phyloP scores from a whole-genome alignment of 2,329 filamentous ascomycete species.

The Talaromyces sp. region DNA sequence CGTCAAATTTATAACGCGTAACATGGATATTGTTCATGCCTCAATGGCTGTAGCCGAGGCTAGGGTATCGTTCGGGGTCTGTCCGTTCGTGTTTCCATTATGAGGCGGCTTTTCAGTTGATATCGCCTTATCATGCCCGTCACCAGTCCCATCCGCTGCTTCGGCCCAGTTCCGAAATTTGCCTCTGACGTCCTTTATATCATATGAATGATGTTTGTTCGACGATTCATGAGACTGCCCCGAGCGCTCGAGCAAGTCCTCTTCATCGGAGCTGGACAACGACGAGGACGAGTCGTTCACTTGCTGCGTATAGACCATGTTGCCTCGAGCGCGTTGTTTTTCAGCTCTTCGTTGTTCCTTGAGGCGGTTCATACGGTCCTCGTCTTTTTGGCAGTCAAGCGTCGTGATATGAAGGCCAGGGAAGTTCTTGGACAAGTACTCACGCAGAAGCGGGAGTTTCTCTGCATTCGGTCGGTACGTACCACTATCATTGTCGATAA shows the following conservation, averaged over 20 bases:
- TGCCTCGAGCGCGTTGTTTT: slow-evolving; percentile 63
- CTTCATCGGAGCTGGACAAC: slow-evolving; percentile 56
- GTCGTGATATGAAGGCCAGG: slow-evolving; percentile 71
- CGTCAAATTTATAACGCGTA: not conserved
- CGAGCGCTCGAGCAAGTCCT: slow-evolving; percentile 51
- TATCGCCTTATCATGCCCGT: not conserved
- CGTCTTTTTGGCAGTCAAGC: slow-evolving; percentile 70
- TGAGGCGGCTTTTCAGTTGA: slow-evolving; percentile 1
- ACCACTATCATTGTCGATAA: slow-evolving; percentile 93
- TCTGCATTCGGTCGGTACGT: slow-evolving; percentile 86
- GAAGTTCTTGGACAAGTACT: slow-evolving; percentile 69
- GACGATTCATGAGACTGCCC: slow-evolving; percentile 22
- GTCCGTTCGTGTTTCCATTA: not conserved
- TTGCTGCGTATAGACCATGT: slow-evolving; percentile 54
- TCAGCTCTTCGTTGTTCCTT: slow-evolving; percentile 71
- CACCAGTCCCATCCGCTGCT: slow-evolving; percentile 18
- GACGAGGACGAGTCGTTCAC: slow-evolving; percentile 39
- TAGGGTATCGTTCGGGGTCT: not conserved
- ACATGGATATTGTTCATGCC: slow-evolving; percentile 1
- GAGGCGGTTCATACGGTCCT: slow-evolving; percentile 67
- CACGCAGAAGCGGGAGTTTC: slow-evolving; percentile 66
- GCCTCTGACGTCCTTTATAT: slow-evolving; percentile 38
- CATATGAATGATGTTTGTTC: slow-evolving; percentile 28
- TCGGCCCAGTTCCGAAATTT: slow-evolving; percentile 37
- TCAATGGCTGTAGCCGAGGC: not conserved